A percentile compares a stretch with the other conserved stretches of the same genome.
Evolutionary conservation across 2,329 filamentous ascomycete species (phyloP).

Genomic region (Colletotrichum tropicale): DNA sequence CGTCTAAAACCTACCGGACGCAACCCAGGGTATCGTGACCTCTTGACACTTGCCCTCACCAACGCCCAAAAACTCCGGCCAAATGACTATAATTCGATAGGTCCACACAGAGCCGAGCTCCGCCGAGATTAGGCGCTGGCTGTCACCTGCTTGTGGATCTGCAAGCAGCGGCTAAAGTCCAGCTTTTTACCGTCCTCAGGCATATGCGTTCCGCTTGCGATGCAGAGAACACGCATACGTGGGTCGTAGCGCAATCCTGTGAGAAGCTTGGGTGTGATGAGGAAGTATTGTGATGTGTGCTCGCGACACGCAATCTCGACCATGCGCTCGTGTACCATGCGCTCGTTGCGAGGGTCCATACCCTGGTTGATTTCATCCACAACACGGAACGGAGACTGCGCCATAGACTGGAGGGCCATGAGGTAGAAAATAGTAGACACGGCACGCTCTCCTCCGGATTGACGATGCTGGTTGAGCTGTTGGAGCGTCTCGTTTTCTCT

Average conservation of each 20-base stretch:
- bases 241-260: constrained; percentile 83
- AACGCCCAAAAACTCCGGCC: neutral
- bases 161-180: constrained; percentile 52
- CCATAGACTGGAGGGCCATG: constrained; percentile 94
- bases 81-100: neutral
- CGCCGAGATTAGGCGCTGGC: constrained; percentile 28
- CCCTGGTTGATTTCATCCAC: constrained; percentile 99
- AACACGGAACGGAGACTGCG: constrained; percentile 93
- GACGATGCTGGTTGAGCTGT: constrained; percentile 86
- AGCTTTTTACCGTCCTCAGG: constrained; percentile 56
- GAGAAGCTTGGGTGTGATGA: constrained; percentile 96
- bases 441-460: constrained; percentile 94
- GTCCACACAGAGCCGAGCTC: neutral
- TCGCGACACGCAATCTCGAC: constrained; percentile 94
- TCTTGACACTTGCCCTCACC: neutral
- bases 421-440: constrained; percentile 99
- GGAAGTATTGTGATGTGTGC: constrained; percentile 85
- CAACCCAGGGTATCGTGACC: neutral
- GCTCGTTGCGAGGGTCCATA: constrained; percentile 98
- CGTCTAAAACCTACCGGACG: neutral
- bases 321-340: constrained; percentile 97
- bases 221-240: constrained; percentile 93
- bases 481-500: constrained; percentile 84
- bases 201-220: constrained; percentile 84
- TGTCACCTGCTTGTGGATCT: constrained; percentile 44